Evolutionary conservation across 139 green algal genomes (phyloP).

Genomic region (Deuterostichococcus epilithicus): DNA sequence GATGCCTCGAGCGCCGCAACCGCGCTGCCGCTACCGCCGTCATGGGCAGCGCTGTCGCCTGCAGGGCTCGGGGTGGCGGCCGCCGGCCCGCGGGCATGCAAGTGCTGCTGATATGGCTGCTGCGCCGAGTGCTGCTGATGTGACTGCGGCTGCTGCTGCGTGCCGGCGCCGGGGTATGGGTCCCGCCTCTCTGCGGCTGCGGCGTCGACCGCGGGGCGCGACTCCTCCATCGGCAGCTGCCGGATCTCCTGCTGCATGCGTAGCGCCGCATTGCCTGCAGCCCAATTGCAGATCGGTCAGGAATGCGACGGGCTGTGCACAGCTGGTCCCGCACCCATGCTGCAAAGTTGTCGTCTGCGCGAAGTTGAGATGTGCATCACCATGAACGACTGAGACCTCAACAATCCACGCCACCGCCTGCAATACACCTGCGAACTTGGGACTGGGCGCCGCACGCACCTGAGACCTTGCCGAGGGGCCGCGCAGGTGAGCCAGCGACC

Average conservation of each 20-base stretch:
- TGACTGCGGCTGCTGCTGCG: too few relatives aligned
- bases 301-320: too few relatives aligned
- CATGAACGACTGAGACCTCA: too few relatives aligned
- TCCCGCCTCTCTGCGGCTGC: too few relatives aligned
- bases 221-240: conserved; percentile 8
- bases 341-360: too few relatives aligned
- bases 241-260: conserved; percentile 37
- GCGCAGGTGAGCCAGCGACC: conserved; percentile 85
- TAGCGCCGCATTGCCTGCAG: conserved; percentile 24
- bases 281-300: not conserved
- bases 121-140: not conserved
- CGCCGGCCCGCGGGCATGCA: not conserved
- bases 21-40: not conserved
- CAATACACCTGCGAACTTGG: not conserved
- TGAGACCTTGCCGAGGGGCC: conserved; percentile 67
- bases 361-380: too few relatives aligned
- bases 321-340: too few relatives aligned
- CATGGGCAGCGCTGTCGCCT: too few relatives aligned
- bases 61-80: too few relatives aligned
- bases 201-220: not conserved
- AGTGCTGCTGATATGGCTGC: conserved; percentile 5
- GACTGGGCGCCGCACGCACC: conserved; percentile 12
- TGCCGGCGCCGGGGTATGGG: too few relatives aligned
- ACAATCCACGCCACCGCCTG: too few relatives aligned
- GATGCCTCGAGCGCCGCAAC: not conserved